Evolutionary conservation across 202 grass and related monocot genomes (phyloP).

Genomic region (Dendrocalamus latiflorus): DNA sequence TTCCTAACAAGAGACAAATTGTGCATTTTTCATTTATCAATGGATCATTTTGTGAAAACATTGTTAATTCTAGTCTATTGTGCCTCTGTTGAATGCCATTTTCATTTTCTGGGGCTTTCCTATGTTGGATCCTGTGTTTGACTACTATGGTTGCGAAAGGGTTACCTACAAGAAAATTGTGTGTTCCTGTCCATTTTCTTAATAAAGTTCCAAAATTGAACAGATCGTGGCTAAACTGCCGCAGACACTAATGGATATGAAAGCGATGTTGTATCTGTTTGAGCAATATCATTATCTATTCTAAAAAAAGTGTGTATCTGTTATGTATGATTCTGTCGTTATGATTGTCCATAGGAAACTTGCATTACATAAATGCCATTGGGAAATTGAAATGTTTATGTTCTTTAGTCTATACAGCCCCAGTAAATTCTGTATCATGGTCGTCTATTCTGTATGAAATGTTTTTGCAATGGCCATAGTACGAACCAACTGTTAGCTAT

Average conservation of each 20-base stretch:
- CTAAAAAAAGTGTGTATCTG: too few relatives aligned
- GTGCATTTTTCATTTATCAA: conserved; percentile 17
- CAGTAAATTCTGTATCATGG: neutral
- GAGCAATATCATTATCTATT: too few relatives aligned
- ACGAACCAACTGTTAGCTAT: neutral
- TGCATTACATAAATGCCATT: too few relatives aligned
- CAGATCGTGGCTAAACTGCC: neutral
- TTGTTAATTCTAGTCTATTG: conserved; percentile 16
- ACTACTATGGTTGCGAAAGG: neutral
- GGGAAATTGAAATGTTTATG: too few relatives aligned
- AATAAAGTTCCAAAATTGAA: neutral
- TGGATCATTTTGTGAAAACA: conserved; percentile 27
- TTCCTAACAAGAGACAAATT: conserved; percentile 31
- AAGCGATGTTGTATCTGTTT: neutral
- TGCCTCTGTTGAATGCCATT: neutral
- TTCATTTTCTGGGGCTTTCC: neutral
- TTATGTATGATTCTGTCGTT: too few relatives aligned
- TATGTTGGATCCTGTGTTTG: neutral
- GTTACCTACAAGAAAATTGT: neutral
- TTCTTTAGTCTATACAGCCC: too few relatives aligned
- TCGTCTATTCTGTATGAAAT: neutral
- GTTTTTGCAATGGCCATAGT: neutral
- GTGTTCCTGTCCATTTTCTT: neutral
- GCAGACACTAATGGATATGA: neutral
- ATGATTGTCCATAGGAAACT: too few relatives aligned